These are phyloP conservation scores for Otatea glauca DNA, from an alignment of 176 grass and related monocot species.

Conservation along the genomic window DNA sequence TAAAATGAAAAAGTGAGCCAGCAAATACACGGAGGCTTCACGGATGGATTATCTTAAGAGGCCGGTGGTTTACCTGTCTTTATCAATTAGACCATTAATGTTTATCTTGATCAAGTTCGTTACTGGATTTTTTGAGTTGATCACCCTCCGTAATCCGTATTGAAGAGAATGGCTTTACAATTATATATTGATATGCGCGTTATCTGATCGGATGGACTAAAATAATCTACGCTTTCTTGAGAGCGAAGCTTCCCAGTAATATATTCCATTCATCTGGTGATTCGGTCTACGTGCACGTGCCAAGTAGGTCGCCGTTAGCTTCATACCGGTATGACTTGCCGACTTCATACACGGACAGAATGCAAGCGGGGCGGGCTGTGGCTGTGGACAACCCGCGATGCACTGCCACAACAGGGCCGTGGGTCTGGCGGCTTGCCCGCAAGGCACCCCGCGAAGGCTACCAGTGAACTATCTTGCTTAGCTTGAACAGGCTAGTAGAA, in stretches of 20 bases:
- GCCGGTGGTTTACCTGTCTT: not conserved
- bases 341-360: not conserved
- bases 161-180: not conserved
- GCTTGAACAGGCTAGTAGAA: too few relatives aligned
- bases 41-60: not conserved
- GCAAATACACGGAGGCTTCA: not conserved
- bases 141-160: too few relatives aligned
- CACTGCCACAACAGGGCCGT: too few relatives aligned
- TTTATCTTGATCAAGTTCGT: not conserved
- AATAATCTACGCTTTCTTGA: not conserved
- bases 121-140: not conserved
- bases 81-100: not conserved
- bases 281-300: not conserved
- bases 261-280: not conserved
- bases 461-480: too few relatives aligned
- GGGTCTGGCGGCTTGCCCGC: too few relatives aligned
- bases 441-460: too few relatives aligned
- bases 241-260: not conserved
- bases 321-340: not conserved
- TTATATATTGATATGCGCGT: too few relatives aligned
- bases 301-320: not conserved
- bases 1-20: too few relatives aligned
- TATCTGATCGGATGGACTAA: not conserved
- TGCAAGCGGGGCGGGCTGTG: too few relatives aligned
- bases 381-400: too few relatives aligned